Evolutionary conservation across 805 yeast genomes (phyloP).

Genomic region (Wickerhamomyces sydowiorum): DNA sequence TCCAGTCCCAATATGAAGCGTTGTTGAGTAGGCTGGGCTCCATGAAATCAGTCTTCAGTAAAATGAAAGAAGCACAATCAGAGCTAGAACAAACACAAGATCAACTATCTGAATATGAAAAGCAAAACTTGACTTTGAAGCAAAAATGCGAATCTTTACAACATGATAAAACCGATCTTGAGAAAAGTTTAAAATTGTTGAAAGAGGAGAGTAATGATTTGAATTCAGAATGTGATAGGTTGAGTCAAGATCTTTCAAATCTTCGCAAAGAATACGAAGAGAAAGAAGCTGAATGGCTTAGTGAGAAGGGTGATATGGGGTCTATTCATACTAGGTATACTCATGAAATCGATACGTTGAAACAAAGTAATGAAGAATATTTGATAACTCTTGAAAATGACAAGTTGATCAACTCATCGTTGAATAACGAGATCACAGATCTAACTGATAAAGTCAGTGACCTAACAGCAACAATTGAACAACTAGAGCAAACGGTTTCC

Average conservation of each 20-base stretch:
- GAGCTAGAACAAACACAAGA: slow-evolving; percentile 54
- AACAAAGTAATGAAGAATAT: slow-evolving; percentile 30
- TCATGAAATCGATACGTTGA: slow-evolving; percentile 33
- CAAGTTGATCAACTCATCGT: slow-evolving; percentile 23
- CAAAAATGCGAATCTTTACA: slow-evolving; percentile 26
- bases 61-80: slow-evolving; percentile 65
- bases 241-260: slow-evolving; percentile 33
- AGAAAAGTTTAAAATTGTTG: slow-evolving; percentile 27
- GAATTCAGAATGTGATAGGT: slow-evolving; percentile 49
- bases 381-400: slow-evolving; percentile 33
- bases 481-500: not conserved
- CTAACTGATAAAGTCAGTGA: slow-evolving; percentile 19
- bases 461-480: slow-evolving; percentile 1
- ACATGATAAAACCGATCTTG: slow-evolving; percentile 28
- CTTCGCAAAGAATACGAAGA: slow-evolving; percentile 28
- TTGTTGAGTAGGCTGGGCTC: slow-evolving; percentile 59
- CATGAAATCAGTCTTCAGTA: slow-evolving; percentile 67
- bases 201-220: slow-evolving; percentile 39
- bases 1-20: slow-evolving; percentile 55
- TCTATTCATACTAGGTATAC: slow-evolving; percentile 23
- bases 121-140: slow-evolving; percentile 32
- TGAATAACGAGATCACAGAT: slow-evolving; percentile 36
- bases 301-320: slow-evolving; percentile 7
- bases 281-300: slow-evolving; percentile 13
- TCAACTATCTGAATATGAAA: slow-evolving; percentile 41